Evolutionary conservation across 768 basidiomycete genomes (phyloP).

Genomic region (Thelephora ganbajun): DNA sequence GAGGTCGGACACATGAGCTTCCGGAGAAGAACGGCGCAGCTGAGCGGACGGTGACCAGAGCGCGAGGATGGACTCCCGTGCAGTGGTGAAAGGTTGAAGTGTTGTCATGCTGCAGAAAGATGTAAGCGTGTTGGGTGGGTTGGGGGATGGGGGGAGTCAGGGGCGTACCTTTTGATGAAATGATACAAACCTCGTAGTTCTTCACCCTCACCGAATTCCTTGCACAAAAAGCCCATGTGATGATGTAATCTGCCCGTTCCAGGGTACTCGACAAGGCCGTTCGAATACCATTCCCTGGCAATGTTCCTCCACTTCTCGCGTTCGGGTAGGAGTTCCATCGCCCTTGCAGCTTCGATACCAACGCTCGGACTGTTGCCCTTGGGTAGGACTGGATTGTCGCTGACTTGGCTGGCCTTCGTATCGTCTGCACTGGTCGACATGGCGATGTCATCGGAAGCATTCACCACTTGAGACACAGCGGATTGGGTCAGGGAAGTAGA

Average conservation of each 20-base stretch:
- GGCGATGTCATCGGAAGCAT: background rate
- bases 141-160: constrained; percentile 3
- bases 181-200: constrained; percentile 84
- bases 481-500: constrained; percentile 36
- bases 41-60: constrained; percentile 77
- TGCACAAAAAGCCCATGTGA: constrained; percentile 77
- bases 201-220: constrained; percentile 80
- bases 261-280: constrained; percentile 77
- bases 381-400: background rate
- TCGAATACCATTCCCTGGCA: constrained; percentile 86
- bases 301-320: constrained; percentile 85
- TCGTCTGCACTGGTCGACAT: background rate
- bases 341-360: constrained; percentile 67
- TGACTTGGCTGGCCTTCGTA: background rate
- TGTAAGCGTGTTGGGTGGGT: constrained; percentile 1
- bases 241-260: constrained; percentile 94
- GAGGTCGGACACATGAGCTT: constrained; percentile 59
- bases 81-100: constrained; percentile 73
- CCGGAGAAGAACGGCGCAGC: constrained; percentile 59
- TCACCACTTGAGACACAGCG: constrained; percentile 25
- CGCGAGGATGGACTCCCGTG: constrained; percentile 79
- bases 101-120: constrained; percentile 62
- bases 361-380: constrained; percentile 43
- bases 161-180: constrained; percentile 77
- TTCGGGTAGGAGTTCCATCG: constrained; percentile 80